Evolutionary conservation across 139 green algal genomes (phyloP), one percentile per base, ranked within the genome.

Genomic region (Chara braunii): DNA sequence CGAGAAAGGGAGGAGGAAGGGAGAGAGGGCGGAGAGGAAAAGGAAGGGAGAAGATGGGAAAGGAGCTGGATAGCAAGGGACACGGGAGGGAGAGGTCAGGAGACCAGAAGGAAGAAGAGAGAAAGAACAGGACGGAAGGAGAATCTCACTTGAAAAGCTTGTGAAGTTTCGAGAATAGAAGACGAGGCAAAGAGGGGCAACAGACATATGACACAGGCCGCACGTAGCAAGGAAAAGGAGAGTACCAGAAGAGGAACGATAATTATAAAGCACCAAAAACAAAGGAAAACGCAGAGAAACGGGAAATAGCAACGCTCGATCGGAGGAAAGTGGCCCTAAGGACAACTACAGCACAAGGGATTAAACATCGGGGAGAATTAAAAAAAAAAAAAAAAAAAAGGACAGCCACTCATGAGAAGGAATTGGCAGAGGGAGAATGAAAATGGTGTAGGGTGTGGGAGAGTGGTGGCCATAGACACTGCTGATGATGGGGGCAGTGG

Each of bases 1-100:
- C 40, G 40, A n/a, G 40, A n/a, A 48, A n/a, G 40, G 40, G n/a
- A n/a, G 40, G 40, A 48, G 40, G 40, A n/a, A 48, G 40, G 40
- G 40, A 48, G 40, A n/a, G 40, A 48, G 40, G 40, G 40, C n/a
- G 40, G 40, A n/a, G n/a, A 48, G 40, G n/a, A 48, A 48, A n/a
- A 48, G 40, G n/a, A n/a, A 48, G 40, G n/a, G 40, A 48, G 40
- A 48, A n/a, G n/a, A n/a, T 26, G 40, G 40, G n/a, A n/a, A 48
- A n/a, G n/a, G 18, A 48, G 18, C 40, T n/a, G 18, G n/a, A 26
- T 26, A 26, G 40, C 40, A 48, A n/a, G 18, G n/a, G 40, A 48
- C n/a, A n/a, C n/a, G 40, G n/a, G n/a, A n/a, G 40, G 40, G 40
- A 26, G 18, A 26, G 18, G 18, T 48, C n/a, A 48, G 18, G 18